Percentiles rank a stretch among this genome's conserved stretches.
These are phyloP conservation scores for Mycena sp. DNA, from an alignment of 1,284 basidiomycete species.

Conservation along the genomic window DNA sequence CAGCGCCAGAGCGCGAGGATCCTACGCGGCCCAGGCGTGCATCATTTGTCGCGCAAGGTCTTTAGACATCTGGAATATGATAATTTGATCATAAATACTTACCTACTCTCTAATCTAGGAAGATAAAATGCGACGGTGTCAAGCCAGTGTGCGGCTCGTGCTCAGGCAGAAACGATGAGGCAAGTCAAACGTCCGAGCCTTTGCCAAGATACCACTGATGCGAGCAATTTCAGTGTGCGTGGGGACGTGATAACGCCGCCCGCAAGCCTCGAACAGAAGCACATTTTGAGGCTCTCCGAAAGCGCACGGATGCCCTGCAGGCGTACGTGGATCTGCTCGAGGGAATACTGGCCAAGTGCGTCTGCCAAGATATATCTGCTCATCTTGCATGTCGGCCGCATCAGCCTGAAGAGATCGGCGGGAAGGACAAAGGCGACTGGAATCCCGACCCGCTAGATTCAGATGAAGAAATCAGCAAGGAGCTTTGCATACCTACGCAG, in stretches of 20 bases:
- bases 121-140: constrained; percentile 34
- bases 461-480: constrained; percentile 17
- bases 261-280: constrained; percentile 34
- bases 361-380: constrained; percentile 19
- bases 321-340: constrained; percentile 20
- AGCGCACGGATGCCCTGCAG: constrained; percentile 24
- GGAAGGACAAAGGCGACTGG: not conserved
- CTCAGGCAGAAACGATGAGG: constrained; percentile 9
- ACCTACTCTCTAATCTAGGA: constrained; percentile 15
- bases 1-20: constrained; percentile 17
- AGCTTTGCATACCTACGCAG: constrained; percentile 13
- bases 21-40: constrained; percentile 34
- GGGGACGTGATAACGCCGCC: constrained; percentile 27
- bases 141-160: constrained; percentile 27
- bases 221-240: constrained; percentile 27
- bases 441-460: not conserved
- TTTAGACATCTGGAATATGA: not conserved
- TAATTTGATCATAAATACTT: not conserved
- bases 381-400: constrained; percentile 11
- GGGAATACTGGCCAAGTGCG: constrained; percentile 17
- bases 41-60: constrained; percentile 33
- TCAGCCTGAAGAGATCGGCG: not conserved
- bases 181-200: not conserved
- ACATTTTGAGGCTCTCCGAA: constrained; percentile 34
- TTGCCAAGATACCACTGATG: no score